These are phyloP conservation scores for Alternaria hordeiaustralica DNA, from an alignment of 2,329 filamentous ascomycete species.

Conservation along the genomic window DNA sequence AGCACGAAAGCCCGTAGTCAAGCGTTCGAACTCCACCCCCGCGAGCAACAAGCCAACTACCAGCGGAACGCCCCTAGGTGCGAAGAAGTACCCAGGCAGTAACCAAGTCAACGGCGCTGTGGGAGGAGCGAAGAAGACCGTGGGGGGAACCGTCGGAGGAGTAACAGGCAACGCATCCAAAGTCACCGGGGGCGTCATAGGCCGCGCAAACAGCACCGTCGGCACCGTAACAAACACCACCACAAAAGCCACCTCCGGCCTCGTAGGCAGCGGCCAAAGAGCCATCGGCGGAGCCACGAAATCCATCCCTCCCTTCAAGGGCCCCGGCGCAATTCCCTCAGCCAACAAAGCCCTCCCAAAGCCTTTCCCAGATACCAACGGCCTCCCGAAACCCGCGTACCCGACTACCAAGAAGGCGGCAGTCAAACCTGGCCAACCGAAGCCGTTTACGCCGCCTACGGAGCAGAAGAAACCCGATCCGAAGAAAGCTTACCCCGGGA, in stretches of 20 bases:
- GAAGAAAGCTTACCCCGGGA: conserved; percentile 38
- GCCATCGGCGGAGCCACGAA: conserved; percentile 12
- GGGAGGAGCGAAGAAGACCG: conserved; percentile 28
- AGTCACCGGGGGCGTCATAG: conserved; percentile 9
- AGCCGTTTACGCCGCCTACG: conserved; percentile 31
- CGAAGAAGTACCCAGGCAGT: conserved; percentile 37
- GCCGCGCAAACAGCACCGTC: conserved; percentile 19
- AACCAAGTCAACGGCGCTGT: conserved; percentile 22
- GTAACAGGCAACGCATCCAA: conserved; percentile 13
- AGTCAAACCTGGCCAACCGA: conserved; percentile 35
- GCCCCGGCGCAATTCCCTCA: neutral
- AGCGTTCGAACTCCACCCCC: conserved; percentile 43
- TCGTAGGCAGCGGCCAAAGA: conserved; percentile 19
- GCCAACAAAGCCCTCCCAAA: conserved; percentile 16
- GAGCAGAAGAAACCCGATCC: conserved; percentile 21
- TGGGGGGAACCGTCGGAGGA: conserved; percentile 23
- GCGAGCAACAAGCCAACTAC: conserved; percentile 29
- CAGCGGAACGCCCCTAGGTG: conserved; percentile 28
- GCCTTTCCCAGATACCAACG: conserved; percentile 10
- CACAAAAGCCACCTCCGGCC: conserved; percentile 8
- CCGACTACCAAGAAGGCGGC: conserved; percentile 34
- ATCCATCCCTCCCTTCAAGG: conserved; percentile 14
- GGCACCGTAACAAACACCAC: conserved; percentile 9
- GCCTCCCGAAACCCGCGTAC: conserved; percentile 23
- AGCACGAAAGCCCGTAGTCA: conserved; percentile 38